Evolutionary conservation across 2,329 filamentous ascomycete species (phyloP).

Genomic region (Aspergillus intermedius): DNA sequence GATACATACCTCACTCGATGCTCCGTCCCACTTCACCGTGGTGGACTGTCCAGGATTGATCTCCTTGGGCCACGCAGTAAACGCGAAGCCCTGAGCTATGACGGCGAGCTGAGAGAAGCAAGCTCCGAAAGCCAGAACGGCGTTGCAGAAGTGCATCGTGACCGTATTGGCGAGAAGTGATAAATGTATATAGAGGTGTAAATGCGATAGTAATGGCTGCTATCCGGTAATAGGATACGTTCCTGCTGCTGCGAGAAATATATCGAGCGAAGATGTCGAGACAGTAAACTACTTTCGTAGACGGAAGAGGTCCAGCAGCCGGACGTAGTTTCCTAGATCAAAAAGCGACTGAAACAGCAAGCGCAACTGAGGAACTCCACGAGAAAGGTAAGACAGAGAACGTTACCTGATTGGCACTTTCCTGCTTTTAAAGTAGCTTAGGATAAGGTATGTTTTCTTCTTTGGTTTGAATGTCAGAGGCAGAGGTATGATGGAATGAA

Average conservation of each 20-base stretch:
- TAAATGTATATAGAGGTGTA: background rate
- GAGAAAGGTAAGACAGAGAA: background rate
- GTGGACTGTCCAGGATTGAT: constrained; percentile 45
- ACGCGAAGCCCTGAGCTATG: constrained; percentile 43
- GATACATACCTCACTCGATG: constrained; percentile 27
- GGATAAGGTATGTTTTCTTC: background rate
- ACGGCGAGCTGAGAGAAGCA: constrained; percentile 38
- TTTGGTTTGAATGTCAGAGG: too few species aligned
- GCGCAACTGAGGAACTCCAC: background rate
- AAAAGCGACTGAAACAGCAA: background rate
- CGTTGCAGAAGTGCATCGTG: constrained; percentile 48
- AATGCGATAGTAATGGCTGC: too few species aligned
- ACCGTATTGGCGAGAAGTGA: background rate
- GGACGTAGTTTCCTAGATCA: background rate
- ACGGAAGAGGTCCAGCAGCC: background rate
- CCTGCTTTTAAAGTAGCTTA: background rate
- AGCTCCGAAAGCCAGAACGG: constrained; percentile 42
- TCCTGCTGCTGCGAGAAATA: too few species aligned
- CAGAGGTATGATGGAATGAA: too few species aligned
- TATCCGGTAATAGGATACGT: too few species aligned
- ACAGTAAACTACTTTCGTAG: background rate
- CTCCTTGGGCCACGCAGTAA: constrained; percentile 46
- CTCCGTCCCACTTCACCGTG: constrained; percentile 45
- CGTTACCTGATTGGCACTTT: background rate
- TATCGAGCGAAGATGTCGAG: too few species aligned